Evolutionary conservation across 257 asterid species (phyloP).

Genomic region (Leonotis leonurus): DNA sequence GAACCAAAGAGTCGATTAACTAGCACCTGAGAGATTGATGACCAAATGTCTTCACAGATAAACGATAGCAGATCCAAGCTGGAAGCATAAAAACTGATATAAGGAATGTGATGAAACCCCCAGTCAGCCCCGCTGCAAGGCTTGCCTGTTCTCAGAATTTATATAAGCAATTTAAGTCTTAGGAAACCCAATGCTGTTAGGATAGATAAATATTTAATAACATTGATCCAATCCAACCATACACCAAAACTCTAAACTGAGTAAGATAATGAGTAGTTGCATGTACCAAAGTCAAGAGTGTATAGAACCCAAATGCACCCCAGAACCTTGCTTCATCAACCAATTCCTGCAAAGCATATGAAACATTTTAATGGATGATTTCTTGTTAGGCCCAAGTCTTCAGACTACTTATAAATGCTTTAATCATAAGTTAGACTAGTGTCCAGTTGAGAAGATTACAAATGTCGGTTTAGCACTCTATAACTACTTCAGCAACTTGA

Average conservation of each 20-base stretch:
- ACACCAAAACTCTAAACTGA: constrained; percentile 10
- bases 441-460: not conserved
- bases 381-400: constrained; percentile 1
- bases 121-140: constrained; percentile 70
- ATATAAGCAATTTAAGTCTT: constrained; percentile 22
- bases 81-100: constrained; percentile 69
- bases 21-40: constrained; percentile 68
- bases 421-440: not conserved
- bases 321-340: constrained; percentile 85
- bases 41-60: constrained; percentile 52
- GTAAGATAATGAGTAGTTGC: constrained; percentile 6
- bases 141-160: constrained; percentile 60
- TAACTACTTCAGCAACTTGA: constrained; percentile 4
- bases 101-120: constrained; percentile 77
- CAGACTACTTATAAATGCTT: not conserved
- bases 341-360: constrained; percentile 49
- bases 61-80: constrained; percentile 66
- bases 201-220: not conserved
- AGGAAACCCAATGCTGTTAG: constrained; percentile 4
- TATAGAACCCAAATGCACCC: constrained; percentile 98
- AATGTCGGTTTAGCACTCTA: not conserved
- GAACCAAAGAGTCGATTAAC: constrained; percentile 13
- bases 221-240: constrained; percentile 2
- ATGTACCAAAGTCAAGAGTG: constrained; percentile 73
- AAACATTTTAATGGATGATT: constrained; percentile 4